Percentiles rank a stretch among this genome's conserved stretches.
phyloP scores from a whole-genome alignment of 106 monocot genomes.

The Gastrodia elata region DNA sequence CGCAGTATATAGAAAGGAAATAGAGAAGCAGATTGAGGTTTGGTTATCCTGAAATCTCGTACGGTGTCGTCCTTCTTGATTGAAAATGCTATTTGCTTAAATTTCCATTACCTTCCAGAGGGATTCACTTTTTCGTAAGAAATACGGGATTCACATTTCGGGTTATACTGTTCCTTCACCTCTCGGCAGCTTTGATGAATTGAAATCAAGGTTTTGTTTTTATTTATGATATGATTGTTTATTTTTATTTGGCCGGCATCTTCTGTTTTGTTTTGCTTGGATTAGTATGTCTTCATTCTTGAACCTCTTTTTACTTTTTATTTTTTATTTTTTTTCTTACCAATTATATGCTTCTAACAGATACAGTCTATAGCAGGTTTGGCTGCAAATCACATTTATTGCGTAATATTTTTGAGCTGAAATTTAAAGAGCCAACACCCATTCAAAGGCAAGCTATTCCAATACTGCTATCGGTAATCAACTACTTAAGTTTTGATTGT shows the following conservation, averaged over 20 bases:
- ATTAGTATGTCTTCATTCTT: not conserved
- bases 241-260: not conserved
- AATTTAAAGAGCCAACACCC: conserved; percentile 89
- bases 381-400: conserved; percentile 71
- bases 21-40: conserved; percentile 72
- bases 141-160: conserved; percentile 76
- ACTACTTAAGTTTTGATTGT: conserved; percentile 5
- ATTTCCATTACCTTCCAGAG: conserved; percentile 24
- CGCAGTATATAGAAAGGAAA: conserved; percentile 32
- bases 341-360: not conserved
- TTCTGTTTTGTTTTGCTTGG: not conserved
- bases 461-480: conserved; percentile 73
- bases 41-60: not conserved
- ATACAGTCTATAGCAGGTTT: conserved; percentile 36
- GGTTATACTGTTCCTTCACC: conserved; percentile 62
- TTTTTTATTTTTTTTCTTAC: not conserved
- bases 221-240: not conserved
- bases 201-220: conserved; percentile 50
- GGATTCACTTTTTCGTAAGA: conserved; percentile 65
- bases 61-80: not conserved
- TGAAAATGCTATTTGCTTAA: not conserved
- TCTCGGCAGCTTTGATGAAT: conserved; percentile 58
- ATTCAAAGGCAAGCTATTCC: conserved; percentile 99
- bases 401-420: conserved; percentile 56
- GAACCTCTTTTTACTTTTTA: not conserved